Percentiles rank a stretch among this genome's conserved stretches.
phyloP scores from a whole-genome alignment of 805 yeast genomes.

The Ogataea philodendri region DNA sequence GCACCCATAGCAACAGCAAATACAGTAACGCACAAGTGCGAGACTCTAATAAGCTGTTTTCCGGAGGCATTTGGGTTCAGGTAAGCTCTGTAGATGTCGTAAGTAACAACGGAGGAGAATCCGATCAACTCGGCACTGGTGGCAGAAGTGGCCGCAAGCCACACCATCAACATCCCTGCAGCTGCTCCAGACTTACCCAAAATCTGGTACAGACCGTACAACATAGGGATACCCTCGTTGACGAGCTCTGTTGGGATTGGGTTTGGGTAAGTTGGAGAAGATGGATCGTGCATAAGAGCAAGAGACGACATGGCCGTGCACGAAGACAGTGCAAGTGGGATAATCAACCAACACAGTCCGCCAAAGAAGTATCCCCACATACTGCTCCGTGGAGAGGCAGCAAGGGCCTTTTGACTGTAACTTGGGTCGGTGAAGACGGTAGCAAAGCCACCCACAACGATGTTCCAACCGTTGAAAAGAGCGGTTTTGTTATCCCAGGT shows the following conservation, averaged over 20 bases:
- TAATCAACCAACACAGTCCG: constrained; percentile 33
- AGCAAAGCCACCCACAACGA: constrained; percentile 31
- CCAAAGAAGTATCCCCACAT: constrained; percentile 35
- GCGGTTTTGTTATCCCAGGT: constrained; percentile 34
- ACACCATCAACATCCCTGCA: constrained; percentile 40
- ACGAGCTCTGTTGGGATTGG: constrained; percentile 38
- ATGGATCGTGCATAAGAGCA: constrained; percentile 34
- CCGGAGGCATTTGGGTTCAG: constrained; percentile 41
- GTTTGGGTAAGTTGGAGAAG: constrained; percentile 41
- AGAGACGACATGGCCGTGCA: constrained; percentile 36
- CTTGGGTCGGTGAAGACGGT: constrained; percentile 33
- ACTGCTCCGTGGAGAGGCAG: constrained; percentile 28
- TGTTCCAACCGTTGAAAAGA: constrained; percentile 39
- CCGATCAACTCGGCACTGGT: constrained; percentile 42
- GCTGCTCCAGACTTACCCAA: constrained; percentile 43
- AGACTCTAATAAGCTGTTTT: constrained; percentile 35
- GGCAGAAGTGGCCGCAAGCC: constrained; percentile 43
- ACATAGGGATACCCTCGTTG: constrained; percentile 39
- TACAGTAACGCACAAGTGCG: constrained; percentile 34
- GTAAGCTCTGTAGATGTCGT: constrained; percentile 41
- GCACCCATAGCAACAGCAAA: constrained; percentile 47
- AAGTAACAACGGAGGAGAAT: constrained; percentile 39
- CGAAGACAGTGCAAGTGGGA: constrained; percentile 33
- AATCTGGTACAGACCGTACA: constrained; percentile 34
- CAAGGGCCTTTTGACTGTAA: constrained; percentile 33